Conservation (phyloP, 768 basidiomycete genomes). For the Strobilomyces echinocephalus region DNA sequence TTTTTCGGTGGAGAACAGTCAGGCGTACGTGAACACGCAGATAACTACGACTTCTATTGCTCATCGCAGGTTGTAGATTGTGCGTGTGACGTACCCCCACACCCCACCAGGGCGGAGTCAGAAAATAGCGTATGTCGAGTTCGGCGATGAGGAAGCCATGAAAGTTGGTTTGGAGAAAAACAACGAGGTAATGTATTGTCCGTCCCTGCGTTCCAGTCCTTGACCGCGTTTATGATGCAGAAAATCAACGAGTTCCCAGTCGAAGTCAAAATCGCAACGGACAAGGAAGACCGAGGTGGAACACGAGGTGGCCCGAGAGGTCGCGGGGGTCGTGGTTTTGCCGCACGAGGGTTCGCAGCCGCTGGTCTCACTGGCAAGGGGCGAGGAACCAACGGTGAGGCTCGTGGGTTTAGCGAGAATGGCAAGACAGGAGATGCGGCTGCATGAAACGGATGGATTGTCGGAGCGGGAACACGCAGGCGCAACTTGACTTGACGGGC, state of each 20-base stretch:
- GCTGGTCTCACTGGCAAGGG: slow-evolving; percentile 54
- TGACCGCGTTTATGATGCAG: slow-evolving; percentile 34
- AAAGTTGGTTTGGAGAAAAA: slow-evolving; percentile 72
- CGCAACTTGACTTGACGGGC: slow-evolving; percentile 11
- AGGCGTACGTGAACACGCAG: slow-evolving; percentile 46
- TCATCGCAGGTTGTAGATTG: slow-evolving; percentile 45
- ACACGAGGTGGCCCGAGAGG: slow-evolving; percentile 51
- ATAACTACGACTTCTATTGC: neutral
- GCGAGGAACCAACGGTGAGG: slow-evolving; percentile 28
- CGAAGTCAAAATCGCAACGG: slow-evolving; percentile 71
- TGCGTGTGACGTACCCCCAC: slow-evolving; percentile 57
- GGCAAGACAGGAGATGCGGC: slow-evolving; percentile 17
- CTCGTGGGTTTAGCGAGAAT: slow-evolving; percentile 27
- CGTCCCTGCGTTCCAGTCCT: neutral
- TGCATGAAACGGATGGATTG: slow-evolving; percentile 19
- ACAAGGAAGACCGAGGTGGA: slow-evolving; percentile 40
- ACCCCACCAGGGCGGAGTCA: slow-evolving; percentile 43
- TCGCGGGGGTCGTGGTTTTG: slow-evolving; percentile 47
- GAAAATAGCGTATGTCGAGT: slow-evolving; percentile 82
- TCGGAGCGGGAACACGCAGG: slow-evolving; percentile 17
- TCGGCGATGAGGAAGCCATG: slow-evolving; percentile 84
- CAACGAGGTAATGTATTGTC: slow-evolving; percentile 48
- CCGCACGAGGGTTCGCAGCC: slow-evolving; percentile 60
- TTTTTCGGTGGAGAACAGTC: slow-evolving; percentile 71
- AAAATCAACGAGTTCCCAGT: slow-evolving; percentile 63